Evolutionary conservation across 352 stramenopile genomes (phyloP).

Genomic region (Phytophthora crassamura): DNA sequence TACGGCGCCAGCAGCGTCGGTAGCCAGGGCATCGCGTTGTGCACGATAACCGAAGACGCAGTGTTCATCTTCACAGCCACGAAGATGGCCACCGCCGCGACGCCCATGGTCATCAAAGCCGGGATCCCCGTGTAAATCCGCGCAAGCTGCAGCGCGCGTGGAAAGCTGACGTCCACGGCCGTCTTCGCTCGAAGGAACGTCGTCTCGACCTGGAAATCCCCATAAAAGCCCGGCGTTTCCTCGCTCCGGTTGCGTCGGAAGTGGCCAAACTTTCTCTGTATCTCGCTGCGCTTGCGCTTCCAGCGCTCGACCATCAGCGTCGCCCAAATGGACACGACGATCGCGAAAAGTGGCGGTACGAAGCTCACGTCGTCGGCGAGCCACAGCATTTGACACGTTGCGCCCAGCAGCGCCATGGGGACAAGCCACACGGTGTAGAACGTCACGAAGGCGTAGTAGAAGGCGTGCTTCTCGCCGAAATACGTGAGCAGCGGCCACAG

Average conservation of each 20-base stretch:
- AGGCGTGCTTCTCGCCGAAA: constrained; percentile 84
- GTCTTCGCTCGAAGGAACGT: constrained; percentile 37
- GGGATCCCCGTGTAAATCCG: constrained; percentile 69
- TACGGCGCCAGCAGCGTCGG: constrained; percentile 50
- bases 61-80: constrained; percentile 55
- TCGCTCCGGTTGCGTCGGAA: constrained; percentile 68
- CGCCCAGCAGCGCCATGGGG: constrained; percentile 56
- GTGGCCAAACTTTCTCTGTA: constrained; percentile 83
- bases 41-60: constrained; percentile 33
- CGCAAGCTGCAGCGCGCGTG: constrained; percentile 59
- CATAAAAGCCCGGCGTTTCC: constrained; percentile 61
- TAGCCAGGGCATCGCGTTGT: constrained; percentile 46
- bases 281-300: constrained; percentile 89
- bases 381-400: constrained; percentile 58
- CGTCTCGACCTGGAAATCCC: constrained; percentile 71
- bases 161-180: constrained; percentile 66
- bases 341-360: constrained; percentile 57
- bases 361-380: constrained; percentile 38
- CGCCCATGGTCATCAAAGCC: constrained; percentile 61
- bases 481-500: constrained; percentile 83
- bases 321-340: constrained; percentile 88
- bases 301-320: constrained; percentile 90
- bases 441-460: constrained; percentile 79
- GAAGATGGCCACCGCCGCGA: constrained; percentile 63
- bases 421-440: constrained; percentile 83